Evolutionary conservation across 2,329 filamentous ascomycete genomes (phyloP).

Genomic region (Colletotrichum eremochloae): DNA sequence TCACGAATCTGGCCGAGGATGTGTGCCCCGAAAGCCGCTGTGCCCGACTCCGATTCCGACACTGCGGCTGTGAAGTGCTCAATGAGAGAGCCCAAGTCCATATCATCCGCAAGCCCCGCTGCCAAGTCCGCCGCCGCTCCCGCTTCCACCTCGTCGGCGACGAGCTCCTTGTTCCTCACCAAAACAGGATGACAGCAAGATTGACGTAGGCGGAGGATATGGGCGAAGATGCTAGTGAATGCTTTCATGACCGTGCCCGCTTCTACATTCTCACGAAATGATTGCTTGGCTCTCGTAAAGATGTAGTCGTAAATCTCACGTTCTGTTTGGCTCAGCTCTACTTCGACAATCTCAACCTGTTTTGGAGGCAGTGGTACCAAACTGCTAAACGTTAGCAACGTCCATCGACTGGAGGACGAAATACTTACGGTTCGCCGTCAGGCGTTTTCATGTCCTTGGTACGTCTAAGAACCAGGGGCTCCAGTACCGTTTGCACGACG

Average conservation of each 20-base stretch:
- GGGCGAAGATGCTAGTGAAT: constrained; percentile 96
- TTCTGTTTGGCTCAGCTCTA: constrained; percentile 88
- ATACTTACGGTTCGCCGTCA: constrained; percentile 69
- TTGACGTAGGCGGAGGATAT: constrained; percentile 92
- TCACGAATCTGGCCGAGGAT: constrained; percentile 92
- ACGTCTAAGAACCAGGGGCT: constrained; percentile 92
- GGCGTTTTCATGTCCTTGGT: constrained; percentile 99
- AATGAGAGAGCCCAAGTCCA: constrained; percentile 91
- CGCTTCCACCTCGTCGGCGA: constrained; percentile 90
- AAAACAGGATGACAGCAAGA: constrained; percentile 94
- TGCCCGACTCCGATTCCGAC: constrained; percentile 68
- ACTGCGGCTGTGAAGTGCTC: constrained; percentile 82
- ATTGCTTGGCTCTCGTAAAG: constrained; percentile 83
- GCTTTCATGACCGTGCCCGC: constrained; percentile 94
- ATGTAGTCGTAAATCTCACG: constrained; percentile 94
- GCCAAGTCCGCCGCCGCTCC: constrained; percentile 81
- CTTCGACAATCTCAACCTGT: constrained; percentile 85
- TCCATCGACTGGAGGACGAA: not conserved
- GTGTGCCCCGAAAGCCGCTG: constrained; percentile 84
- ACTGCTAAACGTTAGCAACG: constrained; percentile 41
- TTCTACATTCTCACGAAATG: constrained; percentile 88
- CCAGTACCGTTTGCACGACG: constrained; percentile 95
- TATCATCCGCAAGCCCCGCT: constrained; percentile 90
- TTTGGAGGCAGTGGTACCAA: constrained; percentile 87
- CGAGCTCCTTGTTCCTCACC: constrained; percentile 85